Base-by-base conservation (phyloP, 148 eudicot species). In the Vaccinium vitisidaea region DNA sequence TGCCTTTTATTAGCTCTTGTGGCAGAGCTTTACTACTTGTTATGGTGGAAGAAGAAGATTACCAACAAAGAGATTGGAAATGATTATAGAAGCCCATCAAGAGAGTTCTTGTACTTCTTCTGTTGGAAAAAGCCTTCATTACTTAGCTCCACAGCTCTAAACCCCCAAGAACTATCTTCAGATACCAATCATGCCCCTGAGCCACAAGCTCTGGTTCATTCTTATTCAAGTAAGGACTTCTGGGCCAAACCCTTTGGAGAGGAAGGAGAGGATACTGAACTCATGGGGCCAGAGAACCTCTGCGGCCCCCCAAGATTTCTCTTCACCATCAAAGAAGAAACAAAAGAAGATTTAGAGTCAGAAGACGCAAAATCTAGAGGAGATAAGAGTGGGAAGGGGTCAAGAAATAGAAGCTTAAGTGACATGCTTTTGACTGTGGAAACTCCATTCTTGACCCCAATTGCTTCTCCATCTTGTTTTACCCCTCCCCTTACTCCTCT, bases 1-100 rank as follows among this genome's bases (percentile, higher is more conserved):
- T 91, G 94, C 79, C 88, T 94, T 82, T 65, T 92, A 53, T 54
- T 94, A 79, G 95, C 95, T 74, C 86, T 94, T 14, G 54, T 94
- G 18, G 94, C 90, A 89, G 98, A 93, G 87, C 83, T 94, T 71
- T 93, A 92, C 89, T 94, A 94, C 87, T 88, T 94, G 83, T 67
- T 94, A 71, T 94, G 96, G 96, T 94, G 98, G 95, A 94, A 92
- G 75, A 94, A 88, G 80, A 93, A 92, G 48, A 80, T 85, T 46
- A 84, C 80, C 14, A 85, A 87, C 70, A 88, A 87, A 89, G 89
- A 86, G 11, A 73, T 89, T 82, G 89, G 90, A 79, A 89, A 85
- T 58, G 83, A 86, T 84, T 80, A 82, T 54, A 90, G 49, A 76
- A 88, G 84, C 70, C 85, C 91, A 77, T 58, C 83, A 80, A 90